Base-by-base conservation (phyloP, 208 protist genomes). In the Acanthamoeba triangularis region DNA sequence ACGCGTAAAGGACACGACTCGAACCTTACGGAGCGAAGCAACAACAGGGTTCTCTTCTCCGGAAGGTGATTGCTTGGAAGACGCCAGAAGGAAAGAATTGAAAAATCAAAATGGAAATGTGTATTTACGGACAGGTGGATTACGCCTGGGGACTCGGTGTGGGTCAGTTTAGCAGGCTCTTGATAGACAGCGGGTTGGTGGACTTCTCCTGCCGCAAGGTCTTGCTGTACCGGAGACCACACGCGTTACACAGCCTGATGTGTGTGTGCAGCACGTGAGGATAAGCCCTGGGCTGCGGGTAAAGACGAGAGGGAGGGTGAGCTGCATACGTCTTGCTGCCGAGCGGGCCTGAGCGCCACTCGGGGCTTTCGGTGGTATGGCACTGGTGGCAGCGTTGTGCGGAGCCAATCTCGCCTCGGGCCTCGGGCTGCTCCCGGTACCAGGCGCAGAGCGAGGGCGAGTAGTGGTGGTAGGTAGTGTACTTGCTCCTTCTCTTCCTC, bases 381-480 rank as follows among this genome's bases (percentile, higher is more conserved):
- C 76, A 85, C n/a, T 85, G 76, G 23, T 59, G 76, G 25, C 76
- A 85, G 35, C 5, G 30, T 85, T 41, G 13, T n/a, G 16, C 5
- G 5, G 11, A 8, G 7, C 37, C 14, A 25, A 8, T 41, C 20
- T 37, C 41, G 20, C 56, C 41, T 30, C 3, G 11, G 5, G 10
- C 44, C 56, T 56, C 41, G 5, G n/a, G 20, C 13, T 23, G 3
- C 3, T 56, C 76, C 23, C 76, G 35, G 76, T 85, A 56, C 13
- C 76, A 85, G 3, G 37, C 7, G 13, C 33, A 41, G 4, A 41
- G 76, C 20, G 76, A 49, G 3, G 76, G 76, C 3, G 76, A 85
- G 47, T 85, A 85, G 47, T 85, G 56, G 76, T 85, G 76, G 76
- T 85, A 85, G 35, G 76, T 85, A 7, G 76, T 85, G 37, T 41